A percentile compares a stretch with the other conserved stretches of the same genome.
Conservation (phyloP, 495 filamentous ascomycete species). For the Podospora australis region DNA sequence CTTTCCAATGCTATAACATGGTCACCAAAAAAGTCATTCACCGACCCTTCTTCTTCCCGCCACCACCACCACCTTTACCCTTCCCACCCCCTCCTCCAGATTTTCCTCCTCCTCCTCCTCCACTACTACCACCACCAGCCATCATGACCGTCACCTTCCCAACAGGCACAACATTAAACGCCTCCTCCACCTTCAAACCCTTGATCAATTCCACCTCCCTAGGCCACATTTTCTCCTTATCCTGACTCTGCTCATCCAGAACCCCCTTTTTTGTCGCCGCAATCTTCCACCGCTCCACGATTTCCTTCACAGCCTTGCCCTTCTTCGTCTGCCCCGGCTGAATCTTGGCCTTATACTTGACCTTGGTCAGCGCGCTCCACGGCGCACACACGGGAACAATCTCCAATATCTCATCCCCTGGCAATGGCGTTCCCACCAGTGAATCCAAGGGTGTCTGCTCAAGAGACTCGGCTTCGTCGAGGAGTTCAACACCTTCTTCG, state of each 20-base stretch:
- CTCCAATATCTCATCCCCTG: constrained; percentile 82
- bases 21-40: too few species aligned
- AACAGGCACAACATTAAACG: constrained; percentile 74
- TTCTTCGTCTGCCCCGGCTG: constrained; percentile 89
- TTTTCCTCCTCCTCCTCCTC: constrained; percentile 36
- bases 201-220: constrained; percentile 76
- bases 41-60: constrained; percentile 2
- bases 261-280: constrained; percentile 50
- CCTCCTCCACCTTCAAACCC: constrained; percentile 72
- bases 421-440: constrained; percentile 68
- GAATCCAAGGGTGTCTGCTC: constrained; percentile 62
- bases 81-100: constrained; percentile 28
- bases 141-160: constrained; percentile 80
- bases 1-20: too few species aligned
- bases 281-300: constrained; percentile 68
- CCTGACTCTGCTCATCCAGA: constrained; percentile 50
- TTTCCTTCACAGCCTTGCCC: constrained; percentile 89
- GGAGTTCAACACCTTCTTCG: constrained; percentile 38
- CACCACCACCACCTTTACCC: constrained; percentile 16
- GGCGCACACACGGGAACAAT: constrained; percentile 88
- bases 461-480: constrained; percentile 48
- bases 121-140: constrained; percentile 44
- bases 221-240: constrained; percentile 72
- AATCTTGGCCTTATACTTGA: constrained; percentile 87
- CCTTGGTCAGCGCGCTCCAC: constrained; percentile 68